Evolutionary conservation across 257 asterid genomes (phyloP), one percentile per base, ranked within the genome.

Genomic region (Gardenia jasminoides): DNA sequence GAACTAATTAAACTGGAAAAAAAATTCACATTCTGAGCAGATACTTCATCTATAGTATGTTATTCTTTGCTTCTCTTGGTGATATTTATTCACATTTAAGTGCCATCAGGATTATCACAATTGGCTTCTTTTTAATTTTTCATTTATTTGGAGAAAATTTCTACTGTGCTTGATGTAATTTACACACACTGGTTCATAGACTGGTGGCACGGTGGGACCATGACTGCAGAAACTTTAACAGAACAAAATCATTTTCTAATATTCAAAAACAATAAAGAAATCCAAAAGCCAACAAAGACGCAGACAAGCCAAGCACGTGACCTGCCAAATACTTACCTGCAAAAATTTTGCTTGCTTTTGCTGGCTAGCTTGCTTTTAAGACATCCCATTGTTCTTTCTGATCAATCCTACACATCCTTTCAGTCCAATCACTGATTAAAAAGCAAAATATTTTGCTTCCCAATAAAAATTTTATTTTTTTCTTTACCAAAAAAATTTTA

Each of bases 261-360:
- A 79, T 47, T 28, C 20, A 41, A 79, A 79, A 75, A 19, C 43
- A 75, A 68, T 59, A 47, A 56, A 77, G 75, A 81, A 61, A 75
- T 82, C 73, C 86, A 83, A 84, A 90, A 84, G 84, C 81, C 86
- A 90, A 85, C 90, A 82, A 88, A 79, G 87, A 87, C 80, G 44
- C 78, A 84, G 97, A 93, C 96, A 90, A 88, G 86, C 78, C 90
- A 86, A 86, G 90, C 97, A 92, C 96, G 97, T 94, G 98, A 90
- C 84, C 96, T 92, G 94, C 85, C 89, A 89, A 85, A 71, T 78
- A 48, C 77, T 72, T 83, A 70, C 81, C 88, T 78, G 83, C 84
- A 61, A 83, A 71, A 44, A 15, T 52, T 54, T 54, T 56, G 61
- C n/a, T 54, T 80, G 67, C 70, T 47, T 33, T 71, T 44, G 70